Base-by-base conservation (phyloP, 2,329 filamentous ascomycete genomes). In the Microcyclosporella mali region DNA sequence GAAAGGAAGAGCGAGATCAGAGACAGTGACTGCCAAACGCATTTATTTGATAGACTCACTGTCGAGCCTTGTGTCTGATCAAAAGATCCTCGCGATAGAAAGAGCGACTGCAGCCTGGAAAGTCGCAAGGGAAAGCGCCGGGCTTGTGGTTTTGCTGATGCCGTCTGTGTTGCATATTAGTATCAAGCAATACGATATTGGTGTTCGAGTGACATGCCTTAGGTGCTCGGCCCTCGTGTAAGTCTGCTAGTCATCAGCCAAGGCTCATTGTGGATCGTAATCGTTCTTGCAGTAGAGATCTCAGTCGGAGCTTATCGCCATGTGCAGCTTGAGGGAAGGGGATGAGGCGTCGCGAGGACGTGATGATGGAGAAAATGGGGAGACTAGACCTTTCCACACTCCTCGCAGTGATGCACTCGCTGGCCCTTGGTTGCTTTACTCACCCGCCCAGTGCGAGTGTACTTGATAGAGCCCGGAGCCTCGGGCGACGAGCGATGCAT, bases 401-500 rank as follows among this genome's bases (percentile, higher is more conserved):
- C 51, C n/a, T 69, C 63, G 50, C 69, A 71, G 33, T 64, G 56
- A 46, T 72, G 69, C 15, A 71, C 57, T 8, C 56, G 65, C 48
- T 68, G 67, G 11, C 70, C 70, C 46, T 72, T 72, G 50, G 69
- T 66, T 6, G 69, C 69, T 56, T 70, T 72, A 45, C 67, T 70
- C 38, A 72, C 64, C 19, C 70, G 62, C 15, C 69, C 69, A 18
- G 69, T 72, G 48, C 62, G 64, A 15, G 70, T 72, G 51, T 66
- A 69, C 43, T 64, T 60, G 41, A 69, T 57, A 7, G 42, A 25
- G 27, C 40, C 41, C 6, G 41, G 47, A 6, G 41, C 36, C 17
- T 47, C 47, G 12, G 51, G 49, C 10, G 50, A 45, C 16, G 54
- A 50, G 10, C 45, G 44, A 28, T 55, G 41, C 50, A 53, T 55